Evolutionary conservation across 148 eudicot genomes (phyloP).

Genomic region (Vaccinium macrocarpon): DNA sequence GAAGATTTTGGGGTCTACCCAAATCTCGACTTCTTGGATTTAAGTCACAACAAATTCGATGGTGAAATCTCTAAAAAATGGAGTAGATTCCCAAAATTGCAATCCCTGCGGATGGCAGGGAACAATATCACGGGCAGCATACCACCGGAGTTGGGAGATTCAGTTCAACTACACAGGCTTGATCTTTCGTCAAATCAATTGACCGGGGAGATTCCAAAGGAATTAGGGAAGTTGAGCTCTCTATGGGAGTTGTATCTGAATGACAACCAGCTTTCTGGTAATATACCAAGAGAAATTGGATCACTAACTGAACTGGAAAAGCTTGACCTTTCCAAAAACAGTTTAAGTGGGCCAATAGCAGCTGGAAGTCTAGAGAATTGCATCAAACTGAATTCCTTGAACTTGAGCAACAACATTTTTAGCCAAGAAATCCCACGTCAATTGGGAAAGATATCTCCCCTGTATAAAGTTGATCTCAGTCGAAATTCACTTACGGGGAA

Average conservation of each 20-base stretch:
- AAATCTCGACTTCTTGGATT: background rate
- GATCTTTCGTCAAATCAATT: background rate
- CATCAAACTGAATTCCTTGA: background rate
- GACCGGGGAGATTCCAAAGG: background rate
- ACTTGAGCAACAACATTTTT: conserved; percentile 4
- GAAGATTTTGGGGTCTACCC: background rate
- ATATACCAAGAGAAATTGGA: too few relatives aligned
- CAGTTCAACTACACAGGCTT: background rate
- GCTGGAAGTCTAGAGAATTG: background rate
- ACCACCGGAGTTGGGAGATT: background rate
- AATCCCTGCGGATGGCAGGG: conserved; percentile 1
- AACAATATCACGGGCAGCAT: background rate
- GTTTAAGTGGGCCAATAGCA: background rate
- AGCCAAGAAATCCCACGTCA: background rate
- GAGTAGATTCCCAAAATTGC: background rate
- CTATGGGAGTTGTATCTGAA: background rate
- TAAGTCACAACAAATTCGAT: background rate
- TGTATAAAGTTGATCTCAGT: conserved; percentile 28
- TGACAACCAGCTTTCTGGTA: background rate
- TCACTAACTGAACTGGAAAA: too few relatives aligned
- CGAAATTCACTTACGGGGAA: conserved; percentile 32
- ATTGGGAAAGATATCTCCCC: background rate
- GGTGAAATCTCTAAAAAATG: background rate
- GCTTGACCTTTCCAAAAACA: background rate
- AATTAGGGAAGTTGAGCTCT: background rate